Evolutionary conservation across 345 rosid species (phyloP).

Genomic region (Raphanus raphanistrum): DNA sequence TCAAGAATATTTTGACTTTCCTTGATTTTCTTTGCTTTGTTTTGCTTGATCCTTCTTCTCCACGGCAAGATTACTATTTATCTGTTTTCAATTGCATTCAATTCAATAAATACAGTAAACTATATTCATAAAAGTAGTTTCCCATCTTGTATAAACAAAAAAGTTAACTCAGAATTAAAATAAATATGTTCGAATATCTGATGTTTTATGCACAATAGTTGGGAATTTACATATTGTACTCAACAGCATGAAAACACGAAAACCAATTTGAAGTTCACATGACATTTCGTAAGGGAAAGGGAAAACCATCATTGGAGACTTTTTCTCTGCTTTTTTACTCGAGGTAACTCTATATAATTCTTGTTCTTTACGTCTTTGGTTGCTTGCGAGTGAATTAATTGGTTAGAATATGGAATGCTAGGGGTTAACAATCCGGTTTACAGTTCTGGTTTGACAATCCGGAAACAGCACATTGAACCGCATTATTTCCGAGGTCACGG

Average conservation of each 20-base stretch:
- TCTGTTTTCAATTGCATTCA: conserved; percentile 7
- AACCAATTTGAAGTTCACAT: conserved; percentile 16
- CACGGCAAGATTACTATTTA: conserved; percentile 35
- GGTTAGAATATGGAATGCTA: not conserved
- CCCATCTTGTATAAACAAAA: not conserved
- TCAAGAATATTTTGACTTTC: conserved; percentile 13
- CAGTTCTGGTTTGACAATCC: not conserved
- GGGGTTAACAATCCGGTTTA: not conserved
- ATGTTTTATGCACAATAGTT: not conserved
- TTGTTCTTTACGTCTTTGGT: not conserved
- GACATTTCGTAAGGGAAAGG: conserved; percentile 27
- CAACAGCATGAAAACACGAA: conserved; percentile 28
- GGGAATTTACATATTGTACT: not conserved
- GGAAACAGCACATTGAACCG: not conserved
- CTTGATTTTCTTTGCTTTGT: conserved; percentile 9
- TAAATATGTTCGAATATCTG: not conserved
- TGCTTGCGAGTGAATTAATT: not conserved
- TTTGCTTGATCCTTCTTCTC: conserved; percentile 29
- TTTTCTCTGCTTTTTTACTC: not conserved
- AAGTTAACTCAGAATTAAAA: not conserved
- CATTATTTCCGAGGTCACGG: not conserved
- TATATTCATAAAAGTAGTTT: not conserved
- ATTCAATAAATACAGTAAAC: not conserved
- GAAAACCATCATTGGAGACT: not conserved
- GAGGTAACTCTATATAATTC: not conserved